Evolutionary conservation across 2,329 filamentous ascomycete genomes (phyloP).

Genomic region (Colletotrichum tropicale): DNA sequence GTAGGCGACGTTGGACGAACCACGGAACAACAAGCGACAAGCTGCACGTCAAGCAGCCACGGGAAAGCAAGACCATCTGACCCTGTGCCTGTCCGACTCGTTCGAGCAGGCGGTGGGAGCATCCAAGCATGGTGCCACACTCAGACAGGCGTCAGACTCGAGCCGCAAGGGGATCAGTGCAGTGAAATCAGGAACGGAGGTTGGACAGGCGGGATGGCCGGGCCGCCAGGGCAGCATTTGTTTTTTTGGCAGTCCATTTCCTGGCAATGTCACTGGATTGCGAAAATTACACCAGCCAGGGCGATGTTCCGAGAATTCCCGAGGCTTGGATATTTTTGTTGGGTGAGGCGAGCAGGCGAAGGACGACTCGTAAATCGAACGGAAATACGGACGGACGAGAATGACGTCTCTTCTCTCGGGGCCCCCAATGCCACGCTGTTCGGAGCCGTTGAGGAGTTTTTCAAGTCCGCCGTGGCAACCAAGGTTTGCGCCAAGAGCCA

Average conservation of each 20-base stretch:
- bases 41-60: constrained; percentile 4
- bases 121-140: constrained; percentile 12
- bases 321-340: neutral
- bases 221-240: neutral
- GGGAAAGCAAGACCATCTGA: neutral
- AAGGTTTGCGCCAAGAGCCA: neutral
- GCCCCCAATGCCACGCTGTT: neutral
- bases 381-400: constrained; percentile 7
- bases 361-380: constrained; percentile 14
- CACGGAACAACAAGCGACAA: neutral
- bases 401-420: neutral
- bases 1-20: neutral
- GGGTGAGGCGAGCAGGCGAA: constrained; percentile 1
- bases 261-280: neutral
- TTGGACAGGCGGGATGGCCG: constrained; percentile 8
- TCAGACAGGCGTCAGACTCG: constrained; percentile 1
- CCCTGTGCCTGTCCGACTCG: neutral
- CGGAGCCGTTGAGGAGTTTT: neutral
- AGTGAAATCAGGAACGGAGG: constrained; percentile 5
- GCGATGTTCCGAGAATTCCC: constrained; percentile 4
- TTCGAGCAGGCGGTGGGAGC: constrained; percentile 15
- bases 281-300: neutral
- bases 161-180: constrained; percentile 12
- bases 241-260: neutral
- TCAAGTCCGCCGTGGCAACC: neutral